Conservation (phyloP, 2,329 filamentous ascomycete species). For the Thielaviopsis ethacetica region DNA sequence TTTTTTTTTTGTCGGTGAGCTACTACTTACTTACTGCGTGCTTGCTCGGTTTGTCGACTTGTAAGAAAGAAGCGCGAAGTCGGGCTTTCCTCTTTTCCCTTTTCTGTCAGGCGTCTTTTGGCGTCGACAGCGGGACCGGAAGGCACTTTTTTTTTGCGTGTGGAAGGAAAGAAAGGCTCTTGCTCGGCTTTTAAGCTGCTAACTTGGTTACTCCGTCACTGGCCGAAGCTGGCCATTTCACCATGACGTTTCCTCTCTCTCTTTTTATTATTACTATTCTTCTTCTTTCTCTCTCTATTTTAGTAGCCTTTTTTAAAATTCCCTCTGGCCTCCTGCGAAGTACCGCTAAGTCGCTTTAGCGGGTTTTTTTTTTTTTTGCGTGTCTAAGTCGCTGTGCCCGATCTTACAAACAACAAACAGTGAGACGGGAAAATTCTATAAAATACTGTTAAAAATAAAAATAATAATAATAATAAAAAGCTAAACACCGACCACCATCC, state of each 20-base stretch:
- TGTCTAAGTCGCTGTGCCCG: neutral
- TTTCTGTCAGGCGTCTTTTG: neutral
- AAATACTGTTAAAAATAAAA: neutral
- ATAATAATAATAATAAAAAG: neutral
- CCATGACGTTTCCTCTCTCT: neutral
- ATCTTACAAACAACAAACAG: neutral
- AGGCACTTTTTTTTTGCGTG: neutral
- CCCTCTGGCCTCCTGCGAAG: neutral
- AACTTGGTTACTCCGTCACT: neutral
- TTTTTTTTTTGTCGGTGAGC: neutral
- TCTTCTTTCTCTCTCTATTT: neutral
- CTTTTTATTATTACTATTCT: neutral
- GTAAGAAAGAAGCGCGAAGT: neutral
- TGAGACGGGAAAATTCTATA: neutral
- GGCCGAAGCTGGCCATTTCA: neutral
- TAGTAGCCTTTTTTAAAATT: neutral
- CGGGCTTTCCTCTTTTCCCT: neutral
- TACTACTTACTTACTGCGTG: too few species aligned
- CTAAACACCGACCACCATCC: neutral
- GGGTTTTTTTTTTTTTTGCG: neutral
- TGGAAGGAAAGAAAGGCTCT: neutral
- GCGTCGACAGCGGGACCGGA: neutral
- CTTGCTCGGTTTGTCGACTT: too few species aligned
- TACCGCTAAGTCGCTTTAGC: neutral
- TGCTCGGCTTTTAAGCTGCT: neutral